Evolutionary conservation across 805 yeast species (phyloP).

Genomic region (Komagataella ulmi): DNA sequence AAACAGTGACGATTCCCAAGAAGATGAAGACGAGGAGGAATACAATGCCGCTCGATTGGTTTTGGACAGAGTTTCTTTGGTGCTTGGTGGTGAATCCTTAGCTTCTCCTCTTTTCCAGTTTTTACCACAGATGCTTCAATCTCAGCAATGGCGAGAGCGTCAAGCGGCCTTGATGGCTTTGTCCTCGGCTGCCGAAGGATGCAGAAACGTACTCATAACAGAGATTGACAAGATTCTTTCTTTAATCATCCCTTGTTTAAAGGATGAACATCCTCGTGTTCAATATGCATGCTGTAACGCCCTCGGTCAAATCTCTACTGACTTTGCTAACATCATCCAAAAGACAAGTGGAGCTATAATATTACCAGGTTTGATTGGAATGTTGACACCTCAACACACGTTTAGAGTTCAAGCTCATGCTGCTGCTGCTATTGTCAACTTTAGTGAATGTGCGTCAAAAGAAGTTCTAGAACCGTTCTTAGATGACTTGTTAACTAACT

Average conservation of each 20-base stretch:
- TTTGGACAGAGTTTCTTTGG: slow-evolving; percentile 80
- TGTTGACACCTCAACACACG: slow-evolving; percentile 56
- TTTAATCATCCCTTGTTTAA: slow-evolving; percentile 72
- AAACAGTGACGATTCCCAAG: slow-evolving; percentile 58
- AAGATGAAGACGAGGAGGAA: slow-evolving; percentile 73
- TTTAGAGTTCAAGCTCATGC: slow-evolving; percentile 97
- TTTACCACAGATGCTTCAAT: slow-evolving; percentile 70
- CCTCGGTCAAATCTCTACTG: slow-evolving; percentile 92
- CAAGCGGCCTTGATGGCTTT: slow-evolving; percentile 96
- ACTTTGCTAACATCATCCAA: slow-evolving; percentile 85
- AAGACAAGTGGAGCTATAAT: slow-evolving; percentile 65
- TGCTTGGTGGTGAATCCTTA: slow-evolving; percentile 68
- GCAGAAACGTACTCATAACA: slow-evolving; percentile 72
- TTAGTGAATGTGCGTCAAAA: slow-evolving; percentile 82
- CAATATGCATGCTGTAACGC: slow-evolving; percentile 97
- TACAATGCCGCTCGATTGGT: slow-evolving; percentile 90
- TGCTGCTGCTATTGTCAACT: slow-evolving; percentile 95
- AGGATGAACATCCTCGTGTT: slow-evolving; percentile 85
- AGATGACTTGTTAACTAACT: slow-evolving; percentile 63
- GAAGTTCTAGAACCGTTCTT: slow-evolving; percentile 86
- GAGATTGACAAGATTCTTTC: slow-evolving; percentile 77
- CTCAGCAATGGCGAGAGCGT: slow-evolving; percentile 82
- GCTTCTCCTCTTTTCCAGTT: slow-evolving; percentile 81
- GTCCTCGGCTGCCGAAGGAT: slow-evolving; percentile 95
- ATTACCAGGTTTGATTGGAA: slow-evolving; percentile 80